These are phyloP conservation scores for Sequoia sempervirens DNA, from an alignment of 75 land plant genomes.

Conservation along the genomic window DNA sequence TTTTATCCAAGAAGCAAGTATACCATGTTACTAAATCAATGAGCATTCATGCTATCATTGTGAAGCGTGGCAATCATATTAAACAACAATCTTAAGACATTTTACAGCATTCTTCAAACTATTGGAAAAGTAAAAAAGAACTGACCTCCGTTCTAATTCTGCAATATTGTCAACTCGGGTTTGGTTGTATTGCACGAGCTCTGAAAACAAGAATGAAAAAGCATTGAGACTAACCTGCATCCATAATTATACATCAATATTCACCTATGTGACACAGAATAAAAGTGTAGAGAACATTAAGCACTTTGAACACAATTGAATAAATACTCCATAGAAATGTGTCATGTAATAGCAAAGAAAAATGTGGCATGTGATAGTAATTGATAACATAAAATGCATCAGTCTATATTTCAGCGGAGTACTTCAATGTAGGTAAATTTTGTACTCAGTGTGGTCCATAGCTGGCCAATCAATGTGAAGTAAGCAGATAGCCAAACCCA, in stretches of 20 bases:
- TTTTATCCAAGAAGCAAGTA: constrained; percentile 3
- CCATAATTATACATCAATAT: neutral
- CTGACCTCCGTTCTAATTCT: constrained; percentile 83
- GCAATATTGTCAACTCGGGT: constrained; percentile 93
- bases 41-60: neutral
- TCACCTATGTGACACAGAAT: neutral
- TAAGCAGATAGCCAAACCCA: neutral
- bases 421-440: neutral
- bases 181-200: constrained; percentile 97
- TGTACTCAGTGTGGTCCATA: neutral
- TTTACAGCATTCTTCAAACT: neutral
- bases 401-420: neutral
- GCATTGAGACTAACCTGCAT: constrained; percentile 97
- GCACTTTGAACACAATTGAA: neutral
- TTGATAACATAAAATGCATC: neutral
- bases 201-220: constrained; percentile 92
- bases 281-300: neutral
- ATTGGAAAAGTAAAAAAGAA: neutral
- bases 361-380: neutral
- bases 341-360: neutral
- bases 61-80: neutral
- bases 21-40: neutral
- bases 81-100: neutral
- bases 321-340: neutral
- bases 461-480: neutral